phyloP scores from a whole-genome alignment of 140 eudicot genomes.

The Stevia rebaudiana region DNA sequence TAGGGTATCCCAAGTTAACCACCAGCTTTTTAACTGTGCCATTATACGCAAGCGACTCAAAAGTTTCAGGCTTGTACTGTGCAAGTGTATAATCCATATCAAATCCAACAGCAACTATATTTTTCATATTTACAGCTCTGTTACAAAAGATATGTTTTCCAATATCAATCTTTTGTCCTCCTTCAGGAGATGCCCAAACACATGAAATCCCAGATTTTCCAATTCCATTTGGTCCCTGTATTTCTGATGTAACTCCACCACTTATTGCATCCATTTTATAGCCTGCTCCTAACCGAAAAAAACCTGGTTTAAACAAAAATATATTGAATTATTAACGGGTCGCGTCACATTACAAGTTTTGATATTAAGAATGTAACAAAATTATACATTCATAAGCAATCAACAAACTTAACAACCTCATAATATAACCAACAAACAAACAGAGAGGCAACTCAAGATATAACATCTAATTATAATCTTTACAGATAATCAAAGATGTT shows the following conservation, averaged over 20 bases:
- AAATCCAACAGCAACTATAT: constrained; percentile 89
- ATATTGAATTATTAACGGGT: constrained; percentile 1
- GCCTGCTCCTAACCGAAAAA: constrained; percentile 32
- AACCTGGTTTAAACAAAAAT: constrained; percentile 36
- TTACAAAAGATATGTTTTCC: constrained; percentile 89
- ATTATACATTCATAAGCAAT: background rate
- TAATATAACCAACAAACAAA: background rate
- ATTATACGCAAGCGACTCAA: constrained; percentile 90
- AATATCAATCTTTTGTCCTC: constrained; percentile 54
- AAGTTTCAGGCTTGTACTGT: constrained; percentile 92
- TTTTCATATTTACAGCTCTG: constrained; percentile 87
- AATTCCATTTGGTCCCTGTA: constrained; percentile 24
- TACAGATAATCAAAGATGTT: background rate
- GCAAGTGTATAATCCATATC: constrained; percentile 99
- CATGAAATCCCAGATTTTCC: constrained; percentile 38
- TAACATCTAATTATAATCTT: background rate
- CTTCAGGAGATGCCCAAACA: constrained; percentile 81
- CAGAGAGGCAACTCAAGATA: background rate
- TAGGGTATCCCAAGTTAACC: constrained; percentile 78
- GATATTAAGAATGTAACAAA: background rate
- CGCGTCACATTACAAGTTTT: background rate
- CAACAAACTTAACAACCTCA: background rate
- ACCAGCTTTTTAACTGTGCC: constrained; percentile 95
- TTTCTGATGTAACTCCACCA: constrained; percentile 22
- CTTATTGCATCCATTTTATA: constrained; percentile 42